phyloP scores from a whole-genome alignment of 2,329 filamentous ascomycete genomes.

The Ramularia endophylla region DNA sequence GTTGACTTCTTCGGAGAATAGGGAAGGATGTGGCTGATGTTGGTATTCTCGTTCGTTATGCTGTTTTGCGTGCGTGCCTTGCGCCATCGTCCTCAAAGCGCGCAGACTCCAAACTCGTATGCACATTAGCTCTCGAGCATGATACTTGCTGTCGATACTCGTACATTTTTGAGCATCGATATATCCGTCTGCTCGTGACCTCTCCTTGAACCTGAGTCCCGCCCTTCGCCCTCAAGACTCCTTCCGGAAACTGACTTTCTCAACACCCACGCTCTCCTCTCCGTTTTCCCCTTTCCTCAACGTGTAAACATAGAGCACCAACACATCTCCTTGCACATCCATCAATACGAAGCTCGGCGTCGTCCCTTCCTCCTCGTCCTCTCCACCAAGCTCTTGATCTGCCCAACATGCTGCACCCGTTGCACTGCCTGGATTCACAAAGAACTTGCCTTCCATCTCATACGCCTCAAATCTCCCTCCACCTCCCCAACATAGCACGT shows the following conservation, averaged over 20 bases:
- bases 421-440: slow-evolving; percentile 63
- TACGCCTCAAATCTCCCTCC: slow-evolving; percentile 67
- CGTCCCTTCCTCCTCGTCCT: slow-evolving; percentile 55
- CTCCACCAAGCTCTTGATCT: slow-evolving; percentile 31
- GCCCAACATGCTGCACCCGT: slow-evolving; percentile 59
- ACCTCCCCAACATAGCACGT: slow-evolving; percentile 63
- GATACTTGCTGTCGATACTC: too few relatives aligned
- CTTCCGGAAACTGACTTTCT: slow-evolving; percentile 53
- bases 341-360: slow-evolving; percentile 93
- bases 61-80: too few relatives aligned
- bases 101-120: too few relatives aligned
- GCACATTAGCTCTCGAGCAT: too few relatives aligned
- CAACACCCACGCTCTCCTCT: slow-evolving; percentile 48
- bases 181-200: too few relatives aligned
- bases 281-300: slow-evolving; percentile 48
- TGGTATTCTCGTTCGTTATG: too few relatives aligned
- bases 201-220: too few relatives aligned
- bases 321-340: slow-evolving; percentile 96
- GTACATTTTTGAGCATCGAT: too few relatives aligned
- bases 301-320: slow-evolving; percentile 89
- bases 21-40: too few relatives aligned
- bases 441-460: slow-evolving; percentile 67
- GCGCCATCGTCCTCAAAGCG: too few relatives aligned
- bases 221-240: slow-evolving; percentile 29
- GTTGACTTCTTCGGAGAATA: too few relatives aligned